Percentiles rank a stretch among this genome's conserved stretches.
These are phyloP conservation scores for Gnomoniopsis sp. DNA, from an alignment of 2,329 filamentous ascomycete species.

Conservation along the genomic window DNA sequence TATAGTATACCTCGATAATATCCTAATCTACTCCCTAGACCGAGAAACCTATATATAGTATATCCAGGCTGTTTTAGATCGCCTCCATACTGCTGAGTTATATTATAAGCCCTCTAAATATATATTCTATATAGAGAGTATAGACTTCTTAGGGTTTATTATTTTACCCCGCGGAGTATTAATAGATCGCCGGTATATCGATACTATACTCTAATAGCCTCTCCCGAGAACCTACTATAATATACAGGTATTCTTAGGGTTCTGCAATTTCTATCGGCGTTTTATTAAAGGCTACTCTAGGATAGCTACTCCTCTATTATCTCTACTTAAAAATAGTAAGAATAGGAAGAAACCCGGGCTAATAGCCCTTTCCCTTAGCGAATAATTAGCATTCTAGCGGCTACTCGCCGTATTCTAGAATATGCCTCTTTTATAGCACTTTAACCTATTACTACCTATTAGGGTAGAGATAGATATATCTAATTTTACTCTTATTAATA, in stretches of 20 bases:
- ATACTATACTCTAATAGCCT: not conserved
- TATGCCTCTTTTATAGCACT: too few relatives aligned
- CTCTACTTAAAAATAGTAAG: too few relatives aligned
- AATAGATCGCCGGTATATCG: not conserved
- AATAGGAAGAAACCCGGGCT: too few relatives aligned
- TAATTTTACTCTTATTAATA: not conserved
- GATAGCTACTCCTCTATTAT: not conserved
- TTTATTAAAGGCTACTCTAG: not conserved
- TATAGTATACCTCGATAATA: slow-evolving; percentile 15
- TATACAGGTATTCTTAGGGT: too few relatives aligned
- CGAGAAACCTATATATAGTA: not conserved
- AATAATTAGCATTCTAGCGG: not conserved
- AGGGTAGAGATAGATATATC: too few relatives aligned
- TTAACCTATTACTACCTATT: too few relatives aligned
- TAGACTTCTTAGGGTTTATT: not conserved
- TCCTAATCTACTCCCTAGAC: slow-evolving; percentile 10
- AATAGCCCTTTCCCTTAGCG: too few relatives aligned
- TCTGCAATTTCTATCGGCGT: not conserved
- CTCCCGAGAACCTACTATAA: not conserved
- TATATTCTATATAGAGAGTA: not conserved
- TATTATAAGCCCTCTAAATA: not conserved
- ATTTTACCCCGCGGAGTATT: not conserved
- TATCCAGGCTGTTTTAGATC: not conserved
- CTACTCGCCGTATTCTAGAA: not conserved
- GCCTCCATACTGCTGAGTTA: not conserved